phyloP scores from a whole-genome alignment of 345 rosid genomes.

The Brassica juncea region DNA sequence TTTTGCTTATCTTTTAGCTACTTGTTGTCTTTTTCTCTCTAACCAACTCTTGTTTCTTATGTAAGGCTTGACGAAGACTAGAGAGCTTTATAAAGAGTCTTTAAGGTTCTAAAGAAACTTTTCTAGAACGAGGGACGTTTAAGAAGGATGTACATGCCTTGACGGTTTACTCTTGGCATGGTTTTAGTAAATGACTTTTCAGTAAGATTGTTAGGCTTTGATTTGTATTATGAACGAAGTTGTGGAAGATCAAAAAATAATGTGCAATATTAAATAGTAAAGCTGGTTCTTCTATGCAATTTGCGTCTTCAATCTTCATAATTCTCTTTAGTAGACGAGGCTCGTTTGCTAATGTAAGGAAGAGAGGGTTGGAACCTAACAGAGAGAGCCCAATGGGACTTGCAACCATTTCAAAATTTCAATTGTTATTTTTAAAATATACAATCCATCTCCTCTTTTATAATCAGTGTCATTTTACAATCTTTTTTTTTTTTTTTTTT shows the following conservation, averaged over 20 bases:
- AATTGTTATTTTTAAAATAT: no score
- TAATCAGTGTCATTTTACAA: no score
- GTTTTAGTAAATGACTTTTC: background rate
- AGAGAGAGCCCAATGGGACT: no score
- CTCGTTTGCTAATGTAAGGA: no score
- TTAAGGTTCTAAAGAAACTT: background rate
- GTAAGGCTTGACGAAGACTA: conserved; percentile 1
- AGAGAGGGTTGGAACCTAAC: no score
- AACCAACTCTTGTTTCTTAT: conserved; percentile 4
- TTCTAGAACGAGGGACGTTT: background rate
- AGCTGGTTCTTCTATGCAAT: background rate
- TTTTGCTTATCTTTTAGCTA: background rate
- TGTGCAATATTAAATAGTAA: background rate
- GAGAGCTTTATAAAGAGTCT: background rate
- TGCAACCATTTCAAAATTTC: no score
- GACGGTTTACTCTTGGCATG: background rate
- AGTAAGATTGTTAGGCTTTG: background rate
- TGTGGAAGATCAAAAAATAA: background rate
- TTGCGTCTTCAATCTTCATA: no score
- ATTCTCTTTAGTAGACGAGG: no score
- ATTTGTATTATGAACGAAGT: background rate
- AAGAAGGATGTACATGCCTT: background rate
- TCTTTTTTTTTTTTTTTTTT: no score
- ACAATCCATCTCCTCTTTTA: no score
- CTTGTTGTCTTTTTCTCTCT: conserved; percentile 14